These are phyloP conservation scores for Xylariaceae sp. DNA, from an alignment of 2,329 filamentous ascomycete genomes.

Conservation along the genomic window DNA sequence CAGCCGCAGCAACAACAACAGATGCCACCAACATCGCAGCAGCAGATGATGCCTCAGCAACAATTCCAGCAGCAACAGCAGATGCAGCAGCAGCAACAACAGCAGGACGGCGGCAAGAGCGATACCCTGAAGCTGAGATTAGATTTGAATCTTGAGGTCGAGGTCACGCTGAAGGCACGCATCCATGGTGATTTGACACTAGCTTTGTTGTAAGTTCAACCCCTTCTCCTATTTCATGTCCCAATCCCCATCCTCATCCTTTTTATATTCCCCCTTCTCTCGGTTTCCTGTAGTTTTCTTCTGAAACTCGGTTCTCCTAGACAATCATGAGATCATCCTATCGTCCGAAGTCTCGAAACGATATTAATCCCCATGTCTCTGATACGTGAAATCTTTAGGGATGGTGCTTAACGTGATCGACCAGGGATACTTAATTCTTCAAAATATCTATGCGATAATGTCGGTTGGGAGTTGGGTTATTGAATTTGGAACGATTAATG, in stretches of 20 bases:
- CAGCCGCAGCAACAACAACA: constrained; percentile 23
- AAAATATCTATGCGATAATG: neutral
- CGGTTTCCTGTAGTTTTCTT: constrained; percentile 15
- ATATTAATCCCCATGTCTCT: constrained; percentile 15
- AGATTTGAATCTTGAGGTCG: constrained; percentile 81
- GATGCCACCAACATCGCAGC: constrained; percentile 26
- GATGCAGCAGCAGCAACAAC: constrained; percentile 13
- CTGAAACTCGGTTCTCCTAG: constrained; percentile 26
- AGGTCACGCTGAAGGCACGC: constrained; percentile 83
- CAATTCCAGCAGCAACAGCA: constrained; percentile 28
- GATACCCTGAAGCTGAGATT: constrained; percentile 75
- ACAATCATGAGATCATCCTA: constrained; percentile 27
- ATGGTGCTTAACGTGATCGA: constrained; percentile 24
- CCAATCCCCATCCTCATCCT: neutral
- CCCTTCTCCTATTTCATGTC: neutral
- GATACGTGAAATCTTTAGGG: constrained; percentile 27
- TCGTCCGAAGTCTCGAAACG: constrained; percentile 21
- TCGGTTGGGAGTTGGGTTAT: no score
- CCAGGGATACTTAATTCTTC: constrained; percentile 22
- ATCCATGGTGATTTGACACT: constrained; percentile 84
- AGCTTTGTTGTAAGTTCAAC: constrained; percentile 60
- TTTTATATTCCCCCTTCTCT: neutral
- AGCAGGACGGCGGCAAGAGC: constrained; percentile 50
- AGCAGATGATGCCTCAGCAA: constrained; percentile 29
- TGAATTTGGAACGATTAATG: neutral